These are phyloP conservation scores for maize (Zea mays) DNA, from an alignment of 176 grass and related monocot species.

Conservation along the genomic window Zm-B73-REFERENCE-NAM-5.0 NC_050105.1:144197501-144198000, in stretches of 20 bases:
- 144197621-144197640: slow-evolving; percentile 52
- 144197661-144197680: slow-evolving; percentile 51
- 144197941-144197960: not conserved
- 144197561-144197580: too few species aligned
- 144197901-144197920: slow-evolving; percentile 53
- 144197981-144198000: too few species aligned
- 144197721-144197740: slow-evolving; percentile 94
- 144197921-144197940: slow-evolving; percentile 33
- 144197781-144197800: not conserved
- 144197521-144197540: too few species aligned
- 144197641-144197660: slow-evolving; percentile 53
- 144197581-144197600: too few species aligned
- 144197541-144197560: slow-evolving; percentile 49
- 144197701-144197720: slow-evolving; percentile 61
- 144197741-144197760: slow-evolving; percentile 47
- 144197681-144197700: slow-evolving; percentile 54
- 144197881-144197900: slow-evolving; percentile 55
- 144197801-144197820: not conserved
- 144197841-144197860: slow-evolving; percentile 83
- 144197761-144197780: not conserved
- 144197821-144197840: slow-evolving; percentile 63
- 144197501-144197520: too few species aligned
- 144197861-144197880: slow-evolving; percentile 86
- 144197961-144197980: not conserved
- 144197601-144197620: not conserved